These are phyloP conservation scores for Stereocaulon alpinum DNA, from an alignment of 495 filamentous ascomycete genomes.

Conservation along the genomic window DNA sequence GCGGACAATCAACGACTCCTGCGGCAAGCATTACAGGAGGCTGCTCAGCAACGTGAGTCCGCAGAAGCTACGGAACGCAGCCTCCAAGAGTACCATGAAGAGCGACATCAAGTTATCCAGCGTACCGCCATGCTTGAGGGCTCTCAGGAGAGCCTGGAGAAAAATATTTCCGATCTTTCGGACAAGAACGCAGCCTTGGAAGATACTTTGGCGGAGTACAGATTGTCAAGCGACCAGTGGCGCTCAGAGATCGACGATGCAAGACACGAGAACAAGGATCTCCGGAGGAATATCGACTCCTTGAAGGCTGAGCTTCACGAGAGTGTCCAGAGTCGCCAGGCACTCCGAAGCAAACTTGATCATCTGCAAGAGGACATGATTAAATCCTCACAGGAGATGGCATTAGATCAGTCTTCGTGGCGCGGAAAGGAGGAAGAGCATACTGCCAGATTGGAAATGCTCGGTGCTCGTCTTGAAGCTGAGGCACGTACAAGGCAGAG, in stretches of 20 bases:
- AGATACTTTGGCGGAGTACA: conserved; percentile 51
- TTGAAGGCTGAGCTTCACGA: conserved; percentile 73
- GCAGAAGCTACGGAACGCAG: conserved; percentile 54
- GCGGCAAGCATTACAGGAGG: conserved; percentile 63
- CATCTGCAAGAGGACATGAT: conserved; percentile 77
- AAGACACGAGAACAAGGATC: conserved; percentile 45
- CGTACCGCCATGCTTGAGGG: conserved; percentile 52
- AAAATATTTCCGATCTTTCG: conserved; percentile 52
- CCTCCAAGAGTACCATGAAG: conserved; percentile 42
- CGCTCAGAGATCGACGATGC: conserved; percentile 43
- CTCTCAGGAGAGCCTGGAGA: conserved; percentile 52
- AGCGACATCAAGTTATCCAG: conserved; percentile 46
- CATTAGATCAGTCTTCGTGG: conserved; percentile 67
- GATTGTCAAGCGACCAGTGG: conserved; percentile 45
- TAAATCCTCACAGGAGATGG: conserved; percentile 60
- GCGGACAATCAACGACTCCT: conserved; percentile 60
- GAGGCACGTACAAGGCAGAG: conserved; percentile 69
- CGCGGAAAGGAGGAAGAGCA: conserved; percentile 63
- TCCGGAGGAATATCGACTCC: conserved; percentile 56
- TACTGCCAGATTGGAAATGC: conserved; percentile 62
- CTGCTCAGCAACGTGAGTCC: conserved; percentile 55
- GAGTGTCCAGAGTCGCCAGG: conserved; percentile 64
- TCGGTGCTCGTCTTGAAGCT: conserved; percentile 64
- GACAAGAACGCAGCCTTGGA: conserved; percentile 48
- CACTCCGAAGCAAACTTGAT: conserved; percentile 69